These are phyloP conservation scores for Phytophthora europaea DNA, from an alignment of 352 stramenopile genomes.

Conservation along the genomic window DNA sequence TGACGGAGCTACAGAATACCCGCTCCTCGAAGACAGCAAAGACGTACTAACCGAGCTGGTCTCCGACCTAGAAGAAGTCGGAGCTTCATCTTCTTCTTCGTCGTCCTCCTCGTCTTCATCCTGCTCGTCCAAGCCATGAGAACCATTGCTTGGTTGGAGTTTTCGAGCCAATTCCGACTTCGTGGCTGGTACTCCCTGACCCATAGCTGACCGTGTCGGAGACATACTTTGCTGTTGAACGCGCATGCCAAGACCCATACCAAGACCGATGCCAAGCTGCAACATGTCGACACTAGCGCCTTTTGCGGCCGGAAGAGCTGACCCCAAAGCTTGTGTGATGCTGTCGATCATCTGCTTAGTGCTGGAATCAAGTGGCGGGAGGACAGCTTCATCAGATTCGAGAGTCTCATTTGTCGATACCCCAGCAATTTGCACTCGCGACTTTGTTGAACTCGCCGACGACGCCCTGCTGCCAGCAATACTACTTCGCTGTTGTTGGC, in stretches of 20 bases:
- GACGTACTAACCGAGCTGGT: conserved; percentile 38
- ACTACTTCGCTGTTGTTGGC: conserved; percentile 20
- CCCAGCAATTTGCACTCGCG: conserved; percentile 18
- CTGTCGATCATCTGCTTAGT: conserved; percentile 81
- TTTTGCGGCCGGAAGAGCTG: conserved; percentile 47
- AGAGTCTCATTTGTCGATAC: conserved; percentile 3
- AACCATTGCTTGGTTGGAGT: conserved; percentile 12
- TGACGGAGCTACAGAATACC: conserved; percentile 51
- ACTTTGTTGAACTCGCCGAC: conserved; percentile 34
- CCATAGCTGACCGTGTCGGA: conserved; percentile 16
- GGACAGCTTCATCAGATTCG: not conserved
- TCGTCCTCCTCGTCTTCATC: conserved; percentile 31
- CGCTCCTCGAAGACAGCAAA: conserved; percentile 42
- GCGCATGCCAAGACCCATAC: conserved; percentile 90
- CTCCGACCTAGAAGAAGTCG: conserved; percentile 41
- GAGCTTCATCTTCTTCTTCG: conserved; percentile 36
- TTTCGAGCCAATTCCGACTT: conserved; percentile 22
- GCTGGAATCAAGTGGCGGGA: conserved; percentile 41
- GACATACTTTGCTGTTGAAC: conserved; percentile 55
- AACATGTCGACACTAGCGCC: conserved; percentile 65
- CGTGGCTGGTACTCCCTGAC: conserved; percentile 15
- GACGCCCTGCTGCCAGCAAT: conserved; percentile 19
- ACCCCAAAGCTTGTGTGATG: conserved; percentile 78
- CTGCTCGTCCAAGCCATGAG: conserved; percentile 3
- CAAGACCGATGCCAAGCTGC: conserved; percentile 87